A percentile compares a stretch with the other conserved stretches of the same genome.
phyloP scores from a whole-genome alignment of 2,329 filamentous ascomycete genomes.

The Epichloe baconii region DNA sequence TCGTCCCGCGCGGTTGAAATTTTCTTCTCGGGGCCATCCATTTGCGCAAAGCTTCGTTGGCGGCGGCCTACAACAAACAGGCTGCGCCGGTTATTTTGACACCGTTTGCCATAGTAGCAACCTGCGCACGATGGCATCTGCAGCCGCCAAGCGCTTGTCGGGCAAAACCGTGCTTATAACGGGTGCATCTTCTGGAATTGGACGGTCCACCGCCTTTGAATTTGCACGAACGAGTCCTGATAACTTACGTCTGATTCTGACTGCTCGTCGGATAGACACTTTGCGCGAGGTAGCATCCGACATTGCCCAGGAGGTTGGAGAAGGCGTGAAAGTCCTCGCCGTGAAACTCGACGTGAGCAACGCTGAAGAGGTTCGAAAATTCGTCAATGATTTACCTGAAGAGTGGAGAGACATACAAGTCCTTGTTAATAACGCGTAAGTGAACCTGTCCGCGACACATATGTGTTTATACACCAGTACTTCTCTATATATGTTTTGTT shows the following conservation, averaged over 20 bases:
- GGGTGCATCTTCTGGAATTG: slow-evolving; percentile 88
- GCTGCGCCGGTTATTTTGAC: background rate
- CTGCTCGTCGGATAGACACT: slow-evolving; percentile 71
- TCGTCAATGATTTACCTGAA: slow-evolving; percentile 61
- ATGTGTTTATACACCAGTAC: background rate
- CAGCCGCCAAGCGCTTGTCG: slow-evolving; percentile 68
- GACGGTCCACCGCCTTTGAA: slow-evolving; percentile 69
- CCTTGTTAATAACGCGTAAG: slow-evolving; percentile 91
- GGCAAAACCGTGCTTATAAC: slow-evolving; percentile 91
- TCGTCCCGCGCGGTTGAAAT: background rate
- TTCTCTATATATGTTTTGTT: background rate
- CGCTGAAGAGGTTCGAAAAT: slow-evolving; percentile 56
- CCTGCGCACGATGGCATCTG: slow-evolving; percentile 24
- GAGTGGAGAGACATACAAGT: slow-evolving; percentile 80
- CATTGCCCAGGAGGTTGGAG: slow-evolving; percentile 63
- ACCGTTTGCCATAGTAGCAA: background rate
- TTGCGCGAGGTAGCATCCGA: slow-evolving; percentile 64
- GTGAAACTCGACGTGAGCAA: slow-evolving; percentile 82
- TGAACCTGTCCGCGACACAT: slow-evolving; percentile 8
- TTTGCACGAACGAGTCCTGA: slow-evolving; percentile 77
- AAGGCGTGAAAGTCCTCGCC: slow-evolving; percentile 69
- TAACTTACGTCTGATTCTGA: slow-evolving; percentile 71
- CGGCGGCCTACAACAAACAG: background rate
- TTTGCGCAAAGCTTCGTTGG: too few relatives aligned
- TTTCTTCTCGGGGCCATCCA: background rate